Conservation (phyloP, 2,329 filamentous ascomycete genomes). For the Talaromyces islandicus region DNA sequence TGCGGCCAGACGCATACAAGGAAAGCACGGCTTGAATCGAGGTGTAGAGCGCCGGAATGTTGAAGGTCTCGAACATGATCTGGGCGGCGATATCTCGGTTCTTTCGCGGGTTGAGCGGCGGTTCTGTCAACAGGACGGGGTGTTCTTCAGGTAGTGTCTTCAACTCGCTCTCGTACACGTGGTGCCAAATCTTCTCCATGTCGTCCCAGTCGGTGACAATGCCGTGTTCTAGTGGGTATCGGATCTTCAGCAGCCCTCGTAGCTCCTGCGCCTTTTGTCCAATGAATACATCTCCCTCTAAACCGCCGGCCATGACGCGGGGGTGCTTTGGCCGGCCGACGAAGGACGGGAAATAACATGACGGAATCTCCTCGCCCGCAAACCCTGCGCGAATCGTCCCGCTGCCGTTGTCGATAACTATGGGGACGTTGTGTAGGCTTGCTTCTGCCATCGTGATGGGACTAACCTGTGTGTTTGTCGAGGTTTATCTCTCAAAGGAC, state of each 20-base stretch:
- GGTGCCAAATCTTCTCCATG: conserved; percentile 61
- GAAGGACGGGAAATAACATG: conserved; percentile 96
- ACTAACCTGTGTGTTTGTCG: conserved; percentile 8
- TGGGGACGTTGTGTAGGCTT: conserved; percentile 87
- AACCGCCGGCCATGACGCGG: conserved; percentile 87
- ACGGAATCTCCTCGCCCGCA: conserved; percentile 89
- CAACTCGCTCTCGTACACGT: conserved; percentile 90
- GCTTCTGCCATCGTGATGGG: conserved; percentile 53
- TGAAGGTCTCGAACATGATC: conserved; percentile 98
- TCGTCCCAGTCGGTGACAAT: conserved; percentile 63
- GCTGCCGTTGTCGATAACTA: conserved; percentile 98
- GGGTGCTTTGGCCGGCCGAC: conserved; percentile 94
- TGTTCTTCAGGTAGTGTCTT: conserved; percentile 99
- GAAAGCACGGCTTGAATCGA: conserved; percentile 96
- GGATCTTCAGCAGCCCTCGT: conserved; percentile 88
- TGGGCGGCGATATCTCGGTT: conserved; percentile 96
- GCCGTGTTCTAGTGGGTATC: conserved; percentile 92
- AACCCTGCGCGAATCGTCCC: conserved; percentile 97
- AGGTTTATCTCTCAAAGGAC: conserved; percentile 2
- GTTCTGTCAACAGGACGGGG: conserved; percentile 91
- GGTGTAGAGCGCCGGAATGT: conserved; percentile 91
- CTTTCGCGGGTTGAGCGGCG: conserved; percentile 86
- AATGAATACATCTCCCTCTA: conserved; percentile 97
- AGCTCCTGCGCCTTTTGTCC: conserved; percentile 86
- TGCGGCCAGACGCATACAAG: conserved; percentile 90